Evolutionary conservation across 805 yeast species (phyloP).

Genomic region (Suhomyces pyralidae): DNA sequence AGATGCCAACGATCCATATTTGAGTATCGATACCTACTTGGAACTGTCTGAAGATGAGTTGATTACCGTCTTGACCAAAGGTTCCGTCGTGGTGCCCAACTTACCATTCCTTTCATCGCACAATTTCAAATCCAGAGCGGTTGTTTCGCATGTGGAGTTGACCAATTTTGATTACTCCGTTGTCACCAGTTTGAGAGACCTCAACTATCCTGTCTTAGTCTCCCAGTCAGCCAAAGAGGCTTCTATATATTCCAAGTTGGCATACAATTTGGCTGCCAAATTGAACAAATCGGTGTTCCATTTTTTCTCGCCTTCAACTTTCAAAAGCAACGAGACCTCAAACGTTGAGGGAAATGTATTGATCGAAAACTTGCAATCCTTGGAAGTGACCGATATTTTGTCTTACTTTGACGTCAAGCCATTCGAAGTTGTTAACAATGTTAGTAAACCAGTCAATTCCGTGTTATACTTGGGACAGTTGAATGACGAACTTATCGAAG

Average conservation of each 20-base stretch:
- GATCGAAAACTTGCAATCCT: slow-evolving; percentile 12
- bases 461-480: slow-evolving; percentile 65
- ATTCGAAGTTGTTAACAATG: slow-evolving; percentile 29
- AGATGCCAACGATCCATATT: slow-evolving; percentile 53
- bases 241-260: slow-evolving; percentile 50
- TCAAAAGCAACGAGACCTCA: slow-evolving; percentile 10
- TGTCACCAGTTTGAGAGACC: slow-evolving; percentile 70
- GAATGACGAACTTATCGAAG: slow-evolving; percentile 39
- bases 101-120: slow-evolving; percentile 55
- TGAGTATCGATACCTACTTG: slow-evolving; percentile 36
- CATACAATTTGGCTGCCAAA: slow-evolving; percentile 54
- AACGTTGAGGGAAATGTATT: slow-evolving; percentile 14
- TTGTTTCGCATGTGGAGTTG: slow-evolving; percentile 62
- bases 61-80: slow-evolving; percentile 51
- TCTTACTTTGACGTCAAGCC: slow-evolving; percentile 24
- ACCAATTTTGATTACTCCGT: slow-evolving; percentile 62
- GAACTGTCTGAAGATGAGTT: slow-evolving; percentile 15
- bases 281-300: slow-evolving; percentile 63
- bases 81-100: slow-evolving; percentile 51
- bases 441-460: slow-evolving; percentile 42
- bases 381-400: slow-evolving; percentile 22
- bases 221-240: slow-evolving; percentile 61
- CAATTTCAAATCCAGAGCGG: slow-evolving; percentile 36
- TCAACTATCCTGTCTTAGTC: slow-evolving; percentile 60
- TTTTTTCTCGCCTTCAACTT: slow-evolving; percentile 47